Percentiles rank a stretch among this genome's conserved stretches.
These are phyloP conservation scores for Exobasidium rhododendri DNA, from an alignment of 1,284 basidiomycete genomes.

Conservation along the genomic window DNA sequence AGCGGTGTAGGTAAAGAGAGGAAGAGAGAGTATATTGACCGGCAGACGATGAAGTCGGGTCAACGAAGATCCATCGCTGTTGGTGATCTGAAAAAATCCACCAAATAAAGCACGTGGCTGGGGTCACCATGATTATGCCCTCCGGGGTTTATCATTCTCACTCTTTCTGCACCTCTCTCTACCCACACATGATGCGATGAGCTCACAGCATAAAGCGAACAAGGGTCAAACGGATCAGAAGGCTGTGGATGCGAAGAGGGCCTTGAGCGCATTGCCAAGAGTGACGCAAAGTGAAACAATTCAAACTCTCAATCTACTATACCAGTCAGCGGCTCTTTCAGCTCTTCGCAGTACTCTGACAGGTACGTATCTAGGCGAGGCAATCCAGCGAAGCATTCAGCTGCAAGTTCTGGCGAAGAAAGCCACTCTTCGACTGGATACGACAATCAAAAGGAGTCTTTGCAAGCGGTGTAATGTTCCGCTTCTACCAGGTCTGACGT, in stretches of 20 bases:
- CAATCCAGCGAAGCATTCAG: not conserved
- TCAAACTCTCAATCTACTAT: not conserved
- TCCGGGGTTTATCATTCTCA: too few species aligned
- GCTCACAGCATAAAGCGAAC: not conserved
- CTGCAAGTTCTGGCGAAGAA: not conserved
- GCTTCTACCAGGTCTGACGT: not conserved
- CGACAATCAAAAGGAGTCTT: not conserved
- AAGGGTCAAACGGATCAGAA: not conserved
- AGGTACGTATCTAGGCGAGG: not conserved
- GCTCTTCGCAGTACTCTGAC: not conserved
- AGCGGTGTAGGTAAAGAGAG: too few species aligned
- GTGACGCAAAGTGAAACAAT: slow-evolving; percentile 1
- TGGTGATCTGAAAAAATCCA: too few species aligned
- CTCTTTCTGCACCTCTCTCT: not conserved
- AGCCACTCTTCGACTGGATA: not conserved
- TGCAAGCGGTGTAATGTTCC: not conserved
- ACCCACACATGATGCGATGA: not conserved
- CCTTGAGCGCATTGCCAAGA: not conserved
- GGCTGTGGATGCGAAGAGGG: not conserved
- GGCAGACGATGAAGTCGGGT: too few species aligned
- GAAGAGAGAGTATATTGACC: too few species aligned
- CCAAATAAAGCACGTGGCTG: too few species aligned
- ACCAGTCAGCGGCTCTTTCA: not conserved
- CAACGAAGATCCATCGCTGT: too few species aligned
- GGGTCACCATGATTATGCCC: too few species aligned